These are phyloP conservation scores for Termitomyces sp. DNA, from an alignment of 768 basidiomycete species.

Conservation along the genomic window DNA sequence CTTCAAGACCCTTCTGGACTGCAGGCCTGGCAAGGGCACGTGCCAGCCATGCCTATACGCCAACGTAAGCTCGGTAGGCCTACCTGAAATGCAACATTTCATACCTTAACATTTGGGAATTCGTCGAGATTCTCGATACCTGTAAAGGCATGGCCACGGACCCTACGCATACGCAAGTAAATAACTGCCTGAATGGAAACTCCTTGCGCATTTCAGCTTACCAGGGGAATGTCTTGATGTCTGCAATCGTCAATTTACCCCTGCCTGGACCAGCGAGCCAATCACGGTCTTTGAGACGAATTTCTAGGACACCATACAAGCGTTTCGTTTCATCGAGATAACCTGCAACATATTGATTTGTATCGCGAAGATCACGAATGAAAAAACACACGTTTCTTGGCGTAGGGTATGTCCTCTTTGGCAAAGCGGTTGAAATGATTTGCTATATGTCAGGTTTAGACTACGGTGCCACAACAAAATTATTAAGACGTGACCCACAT, in stretches of 20 bases:
- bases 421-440: conserved; percentile 66
- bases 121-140: conserved; percentile 21
- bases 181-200: not conserved
- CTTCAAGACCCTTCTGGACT: conserved; percentile 14
- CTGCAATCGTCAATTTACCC: conserved; percentile 67
- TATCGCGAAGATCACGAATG: not conserved
- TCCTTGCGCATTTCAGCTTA: conserved; percentile 15
- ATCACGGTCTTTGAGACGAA: conserved; percentile 66
- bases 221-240: conserved; percentile 67
- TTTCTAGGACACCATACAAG: conserved; percentile 78
- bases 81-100: not conserved
- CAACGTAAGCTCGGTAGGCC: not conserved
- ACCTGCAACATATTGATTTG: conserved; percentile 33
- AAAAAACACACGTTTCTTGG: conserved; percentile 47
- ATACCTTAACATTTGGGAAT: conserved; percentile 20
- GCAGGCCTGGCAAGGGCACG: conserved; percentile 16
- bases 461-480: not conserved
- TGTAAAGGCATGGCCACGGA: conserved; percentile 38
- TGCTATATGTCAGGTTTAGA: conserved; percentile 26
- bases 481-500: conserved; percentile 11
- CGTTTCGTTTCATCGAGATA: conserved; percentile 80
- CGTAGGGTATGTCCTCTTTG: conserved; percentile 64
- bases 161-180: conserved; percentile 32
- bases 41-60: conserved; percentile 17
- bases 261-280: conserved; percentile 73